phyloP scores from a whole-genome alignment of 768 basidiomycete genomes.

The Kwoniella pini region DNA sequence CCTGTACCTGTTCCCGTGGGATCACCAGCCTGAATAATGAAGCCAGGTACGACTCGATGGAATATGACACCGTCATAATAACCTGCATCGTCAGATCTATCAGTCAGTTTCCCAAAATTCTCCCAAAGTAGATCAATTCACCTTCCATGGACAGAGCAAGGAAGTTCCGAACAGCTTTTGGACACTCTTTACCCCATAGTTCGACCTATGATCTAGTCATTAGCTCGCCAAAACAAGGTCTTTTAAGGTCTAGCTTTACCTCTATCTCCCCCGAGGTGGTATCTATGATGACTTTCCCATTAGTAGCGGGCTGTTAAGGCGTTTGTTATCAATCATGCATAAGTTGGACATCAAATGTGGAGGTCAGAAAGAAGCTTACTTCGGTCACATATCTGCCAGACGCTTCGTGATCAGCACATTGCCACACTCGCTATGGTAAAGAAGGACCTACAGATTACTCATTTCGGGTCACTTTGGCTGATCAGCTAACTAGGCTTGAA shows the following conservation, averaged over 20 bases:
- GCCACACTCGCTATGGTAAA: not conserved
- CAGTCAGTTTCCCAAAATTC: not conserved
- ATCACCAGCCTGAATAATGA: constrained; percentile 94
- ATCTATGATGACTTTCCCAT: constrained; percentile 80
- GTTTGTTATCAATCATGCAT: not conserved
- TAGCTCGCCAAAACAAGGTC: not conserved
- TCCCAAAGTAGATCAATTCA: constrained; percentile 55
- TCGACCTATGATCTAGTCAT: constrained; percentile 67
- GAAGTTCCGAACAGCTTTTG: constrained; percentile 90
- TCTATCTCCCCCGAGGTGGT: constrained; percentile 79
- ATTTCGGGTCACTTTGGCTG: constrained; percentile 8
- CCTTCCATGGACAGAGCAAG: constrained; percentile 86
- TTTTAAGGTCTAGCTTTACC: constrained; percentile 26
- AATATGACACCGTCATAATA: constrained; percentile 97
- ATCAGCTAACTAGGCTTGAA: too few species aligned
- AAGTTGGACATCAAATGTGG: not conserved
- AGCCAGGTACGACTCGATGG: constrained; percentile 87
- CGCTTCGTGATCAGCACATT: not conserved
- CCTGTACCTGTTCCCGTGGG: constrained; percentile 85
- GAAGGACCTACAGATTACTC: constrained; percentile 46
- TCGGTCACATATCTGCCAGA: constrained; percentile 51
- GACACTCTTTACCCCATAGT: constrained; percentile 95
- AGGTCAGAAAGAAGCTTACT: constrained; percentile 18
- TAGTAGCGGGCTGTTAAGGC: constrained; percentile 60
- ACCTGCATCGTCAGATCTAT: constrained; percentile 60